These are phyloP conservation scores for Venturia effusa DNA, from an alignment of 2,329 filamentous ascomycete species.

Conservation along the genomic window DNA sequence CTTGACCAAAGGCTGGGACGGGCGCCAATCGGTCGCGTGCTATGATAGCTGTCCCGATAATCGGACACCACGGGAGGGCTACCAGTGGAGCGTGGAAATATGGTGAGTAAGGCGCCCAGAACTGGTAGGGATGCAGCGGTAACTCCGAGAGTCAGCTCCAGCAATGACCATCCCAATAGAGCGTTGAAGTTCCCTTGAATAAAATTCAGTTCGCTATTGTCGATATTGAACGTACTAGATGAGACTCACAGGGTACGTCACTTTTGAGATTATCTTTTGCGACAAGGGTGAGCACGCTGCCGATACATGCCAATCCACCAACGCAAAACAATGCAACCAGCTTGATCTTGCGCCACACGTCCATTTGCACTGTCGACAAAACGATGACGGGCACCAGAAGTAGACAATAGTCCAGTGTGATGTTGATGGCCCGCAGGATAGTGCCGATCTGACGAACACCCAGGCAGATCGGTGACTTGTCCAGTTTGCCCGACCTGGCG, in stretches of 20 bases:
- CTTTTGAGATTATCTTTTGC: conserved; percentile 6
- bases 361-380: conserved; percentile 25
- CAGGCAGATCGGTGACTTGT: conserved; percentile 16
- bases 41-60: neutral
- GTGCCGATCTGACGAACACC: conserved; percentile 15
- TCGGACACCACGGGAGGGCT: neutral
- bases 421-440: conserved; percentile 22
- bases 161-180: neutral
- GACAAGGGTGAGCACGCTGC: conserved; percentile 17
- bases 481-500: conserved; percentile 17
- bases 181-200: neutral
- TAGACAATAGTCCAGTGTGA: conserved; percentile 24
- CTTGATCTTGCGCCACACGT: conserved; percentile 20
- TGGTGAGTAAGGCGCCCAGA: conserved; percentile 12
- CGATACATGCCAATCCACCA: conserved; percentile 23
- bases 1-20: neutral
- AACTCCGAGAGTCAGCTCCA: conserved; percentile 23
- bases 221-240: no score
- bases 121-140: conserved; percentile 25
- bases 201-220: neutral
- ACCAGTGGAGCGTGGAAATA: neutral
- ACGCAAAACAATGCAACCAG: conserved; percentile 24
- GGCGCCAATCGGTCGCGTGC: neutral
- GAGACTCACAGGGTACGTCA: conserved; percentile 17
- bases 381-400: conserved; percentile 26